These are phyloP conservation scores for Sclerotinia glacialis DNA, from an alignment of 2,329 filamentous ascomycete genomes.

Conservation along the genomic window DNA sequence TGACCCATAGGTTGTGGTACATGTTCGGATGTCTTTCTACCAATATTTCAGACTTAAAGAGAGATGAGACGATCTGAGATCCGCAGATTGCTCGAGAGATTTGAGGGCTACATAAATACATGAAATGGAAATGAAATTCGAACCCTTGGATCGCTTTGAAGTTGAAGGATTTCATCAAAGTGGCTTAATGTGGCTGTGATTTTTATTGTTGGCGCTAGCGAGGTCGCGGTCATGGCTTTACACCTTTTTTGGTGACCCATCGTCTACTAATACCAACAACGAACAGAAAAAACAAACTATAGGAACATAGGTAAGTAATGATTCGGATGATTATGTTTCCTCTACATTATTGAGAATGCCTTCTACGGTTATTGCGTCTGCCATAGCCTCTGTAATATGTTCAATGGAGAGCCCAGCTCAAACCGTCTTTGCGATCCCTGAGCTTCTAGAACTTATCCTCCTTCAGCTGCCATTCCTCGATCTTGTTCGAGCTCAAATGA, in stretches of 20 bases:
- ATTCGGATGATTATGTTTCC: not conserved
- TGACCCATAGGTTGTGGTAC: not conserved
- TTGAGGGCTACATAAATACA: no score
- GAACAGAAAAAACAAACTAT: not conserved
- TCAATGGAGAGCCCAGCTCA: not conserved
- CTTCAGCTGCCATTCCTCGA: slow-evolving; percentile 16
- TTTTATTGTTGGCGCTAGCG: not conserved
- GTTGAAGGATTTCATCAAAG: not conserved
- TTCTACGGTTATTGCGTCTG: not conserved
- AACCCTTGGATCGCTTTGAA: not conserved
- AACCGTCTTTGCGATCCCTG: slow-evolving; percentile 18
- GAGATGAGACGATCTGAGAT: not conserved
- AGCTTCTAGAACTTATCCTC: slow-evolving; percentile 19
- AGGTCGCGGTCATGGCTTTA: not conserved
- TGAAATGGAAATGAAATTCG: not conserved
- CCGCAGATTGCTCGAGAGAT: not conserved
- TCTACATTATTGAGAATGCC: not conserved
- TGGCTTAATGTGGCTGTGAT: slow-evolving; percentile 9
- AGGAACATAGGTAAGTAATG: not conserved
- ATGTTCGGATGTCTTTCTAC: not conserved
- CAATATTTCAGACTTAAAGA: not conserved
- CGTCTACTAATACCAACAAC: slow-evolving; percentile 6
- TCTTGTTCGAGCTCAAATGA: slow-evolving; percentile 21
- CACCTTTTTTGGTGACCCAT: not conserved
- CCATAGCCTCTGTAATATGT: not conserved